Evolutionary conservation across 129 eudicot species (phyloP).

Genomic region (Gnaphalium uliginosum): DNA sequence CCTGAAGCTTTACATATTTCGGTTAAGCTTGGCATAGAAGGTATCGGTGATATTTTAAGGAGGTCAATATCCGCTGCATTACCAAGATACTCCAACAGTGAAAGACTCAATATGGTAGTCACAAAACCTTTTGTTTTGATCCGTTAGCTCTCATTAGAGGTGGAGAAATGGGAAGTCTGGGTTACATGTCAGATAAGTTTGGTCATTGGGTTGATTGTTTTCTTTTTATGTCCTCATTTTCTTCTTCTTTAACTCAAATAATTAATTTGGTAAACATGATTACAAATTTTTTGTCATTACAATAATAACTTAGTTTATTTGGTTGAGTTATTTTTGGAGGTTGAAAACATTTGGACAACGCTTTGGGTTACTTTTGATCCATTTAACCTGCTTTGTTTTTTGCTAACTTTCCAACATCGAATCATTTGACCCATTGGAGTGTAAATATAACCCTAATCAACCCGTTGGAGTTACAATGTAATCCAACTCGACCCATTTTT

Average conservation of each 20-base stretch:
- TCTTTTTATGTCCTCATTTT: background rate
- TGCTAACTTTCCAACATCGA: background rate
- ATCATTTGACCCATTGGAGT: background rate
- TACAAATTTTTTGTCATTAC: background rate
- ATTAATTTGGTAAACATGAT: background rate
- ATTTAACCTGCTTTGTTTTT: background rate
- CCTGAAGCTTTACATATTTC: conserved; percentile 96
- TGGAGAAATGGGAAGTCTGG: background rate
- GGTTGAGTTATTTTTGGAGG: background rate
- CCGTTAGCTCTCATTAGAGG: conserved; percentile 39
- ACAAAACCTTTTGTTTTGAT: conserved; percentile 6
- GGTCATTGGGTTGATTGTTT: too few relatives aligned
- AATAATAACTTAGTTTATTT: background rate
- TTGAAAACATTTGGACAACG: background rate
- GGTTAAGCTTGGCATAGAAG: conserved; percentile 87
- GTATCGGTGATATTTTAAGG: conserved; percentile 78
- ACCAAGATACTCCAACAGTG: conserved; percentile 81
- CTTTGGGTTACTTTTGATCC: conserved; percentile 4
- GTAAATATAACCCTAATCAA: background rate
- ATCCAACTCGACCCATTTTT: background rate
- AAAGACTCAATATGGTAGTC: conserved; percentile 68
- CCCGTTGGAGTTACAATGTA: background rate
- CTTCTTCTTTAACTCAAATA: background rate
- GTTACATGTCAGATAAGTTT: background rate
- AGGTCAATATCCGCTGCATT: conserved; percentile 78